Evolutionary conservation across 495 filamentous ascomycete species (phyloP).

Genomic region (Cercophora samala): DNA sequence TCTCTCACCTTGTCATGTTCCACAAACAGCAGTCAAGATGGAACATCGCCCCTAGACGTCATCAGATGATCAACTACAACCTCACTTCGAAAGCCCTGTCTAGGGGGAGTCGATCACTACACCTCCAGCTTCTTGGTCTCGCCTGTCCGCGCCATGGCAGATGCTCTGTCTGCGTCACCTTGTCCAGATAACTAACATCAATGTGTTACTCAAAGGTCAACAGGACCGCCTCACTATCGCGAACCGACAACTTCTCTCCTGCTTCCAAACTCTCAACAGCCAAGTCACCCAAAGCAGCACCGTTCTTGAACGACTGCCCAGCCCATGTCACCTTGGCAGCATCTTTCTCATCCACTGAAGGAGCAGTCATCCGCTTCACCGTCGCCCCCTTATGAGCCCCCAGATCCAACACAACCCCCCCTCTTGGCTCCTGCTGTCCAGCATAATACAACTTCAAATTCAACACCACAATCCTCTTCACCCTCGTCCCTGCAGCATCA

Average conservation of each 20-base stretch:
- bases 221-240: conserved; percentile 24
- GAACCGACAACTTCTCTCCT: conserved; percentile 10
- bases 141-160: too few species aligned
- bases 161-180: not conserved
- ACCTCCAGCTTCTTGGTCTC: too few species aligned
- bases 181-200: not conserved
- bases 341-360: conserved; percentile 24
- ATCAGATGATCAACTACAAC: not conserved
- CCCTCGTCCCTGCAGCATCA: not conserved
- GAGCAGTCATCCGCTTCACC: conserved; percentile 28
- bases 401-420: conserved; percentile 16
- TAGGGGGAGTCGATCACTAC: not conserved
- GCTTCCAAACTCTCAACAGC: conserved; percentile 14
- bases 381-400: conserved; percentile 16
- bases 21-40: too few species aligned
- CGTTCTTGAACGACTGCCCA: conserved; percentile 25
- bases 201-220: conserved; percentile 14
- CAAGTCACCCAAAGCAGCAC: conserved; percentile 17
- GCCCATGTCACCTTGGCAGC: conserved; percentile 25
- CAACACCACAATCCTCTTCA: conserved; percentile 20
- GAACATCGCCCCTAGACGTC: not conserved
- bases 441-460: conserved; percentile 24
- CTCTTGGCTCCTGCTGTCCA: conserved; percentile 1
- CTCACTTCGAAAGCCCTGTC: not conserved
- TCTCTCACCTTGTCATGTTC: not conserved